Conservation (phyloP, 73 alveolate species). For the Tetrahymena thermophila region DNA sequence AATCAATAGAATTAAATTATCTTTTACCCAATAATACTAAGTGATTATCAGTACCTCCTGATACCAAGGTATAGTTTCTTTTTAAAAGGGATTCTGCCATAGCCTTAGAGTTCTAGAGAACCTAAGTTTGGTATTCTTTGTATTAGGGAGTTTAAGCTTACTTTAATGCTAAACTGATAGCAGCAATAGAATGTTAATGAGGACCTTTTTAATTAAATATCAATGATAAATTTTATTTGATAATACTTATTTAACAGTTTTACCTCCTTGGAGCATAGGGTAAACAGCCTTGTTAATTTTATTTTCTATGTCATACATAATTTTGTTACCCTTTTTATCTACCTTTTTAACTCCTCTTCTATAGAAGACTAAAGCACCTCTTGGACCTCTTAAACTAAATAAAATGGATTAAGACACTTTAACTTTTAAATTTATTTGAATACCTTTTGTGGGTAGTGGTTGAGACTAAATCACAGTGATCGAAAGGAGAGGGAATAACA, state of each 20-base stretch:
- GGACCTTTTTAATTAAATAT: constrained; percentile 49
- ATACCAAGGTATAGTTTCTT: constrained; percentile 61
- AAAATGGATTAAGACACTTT: not conserved
- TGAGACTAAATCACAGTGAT: constrained; percentile 88
- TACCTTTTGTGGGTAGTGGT: constrained; percentile 93
- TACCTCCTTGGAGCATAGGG: constrained; percentile 88
- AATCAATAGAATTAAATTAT: too few species aligned
- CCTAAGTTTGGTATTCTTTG: constrained; percentile 67
- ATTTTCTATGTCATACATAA: constrained; percentile 42
- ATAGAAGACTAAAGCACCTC: constrained; percentile 87
- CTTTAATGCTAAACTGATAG: constrained; percentile 72
- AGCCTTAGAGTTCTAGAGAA: constrained; percentile 67
- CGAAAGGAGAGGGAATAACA: constrained; percentile 78
- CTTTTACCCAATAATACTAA: constrained; percentile 20
- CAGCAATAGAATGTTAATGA: constrained; percentile 88
- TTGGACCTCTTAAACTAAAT: constrained; percentile 81
- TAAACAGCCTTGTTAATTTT: constrained; percentile 81
- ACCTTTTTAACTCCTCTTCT: constrained; percentile 56
- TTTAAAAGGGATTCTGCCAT: constrained; percentile 63
- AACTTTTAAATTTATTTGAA: not conserved
- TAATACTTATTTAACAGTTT: not conserved
- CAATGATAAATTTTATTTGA: not conserved
- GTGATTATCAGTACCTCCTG: constrained; percentile 96
- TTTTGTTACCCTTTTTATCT: constrained; percentile 31
- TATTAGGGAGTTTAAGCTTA: constrained; percentile 76